Base-by-base conservation (phyloP, 768 basidiomycete species). In the Xerocomus brunneocitrinus region DNA sequence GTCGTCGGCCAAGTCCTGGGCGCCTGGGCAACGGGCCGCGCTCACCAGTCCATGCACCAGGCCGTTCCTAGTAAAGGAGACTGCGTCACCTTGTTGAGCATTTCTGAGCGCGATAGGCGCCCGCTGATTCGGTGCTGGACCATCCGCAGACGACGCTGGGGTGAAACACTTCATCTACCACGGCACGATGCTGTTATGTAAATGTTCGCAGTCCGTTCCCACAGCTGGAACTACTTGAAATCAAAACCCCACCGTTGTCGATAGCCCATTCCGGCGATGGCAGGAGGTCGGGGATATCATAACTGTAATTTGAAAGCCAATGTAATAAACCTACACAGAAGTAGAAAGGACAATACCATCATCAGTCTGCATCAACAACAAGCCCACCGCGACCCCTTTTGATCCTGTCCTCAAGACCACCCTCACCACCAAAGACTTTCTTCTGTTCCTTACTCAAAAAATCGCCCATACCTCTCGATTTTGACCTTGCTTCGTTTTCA, bases 391-490 rank as follows among this genome's bases (percentile, higher is more conserved):
- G 75, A 39, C 88, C 87, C 61, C 91, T 76, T 63, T 73, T 77
- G 44, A 93, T 84, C 53, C 89, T 75, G 36, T 93, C 90, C 67
- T 90, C 91, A 28, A 93, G 70, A 14, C 85, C 88, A 38, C 89
- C 87, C 8, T 73, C 68, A 25, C 87, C 89, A 43, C 89, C 85
- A 69, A 91, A 91, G 8, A 92, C 87, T 59, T 80, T 84, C 76
- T 89, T 91, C 75, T 87, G 83, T 66, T 95, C 92, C 22, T 85
- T 76, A 50, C 82, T 85, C 62, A 95, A 73, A 75, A 95, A 97
- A 1, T 76, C 77, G 42, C 87, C 89, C 76, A 87, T 85, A 2
- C 89, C 90, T 64, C 83, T 87, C 3, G 84, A 84, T 68, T 84
- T 87, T 22, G 74, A 75, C 39, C 91, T 75, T 42, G 79, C 78